phyloP scores from a whole-genome alignment of 192 early-diverging fungal species.

The Coemansia sp. region DNA sequence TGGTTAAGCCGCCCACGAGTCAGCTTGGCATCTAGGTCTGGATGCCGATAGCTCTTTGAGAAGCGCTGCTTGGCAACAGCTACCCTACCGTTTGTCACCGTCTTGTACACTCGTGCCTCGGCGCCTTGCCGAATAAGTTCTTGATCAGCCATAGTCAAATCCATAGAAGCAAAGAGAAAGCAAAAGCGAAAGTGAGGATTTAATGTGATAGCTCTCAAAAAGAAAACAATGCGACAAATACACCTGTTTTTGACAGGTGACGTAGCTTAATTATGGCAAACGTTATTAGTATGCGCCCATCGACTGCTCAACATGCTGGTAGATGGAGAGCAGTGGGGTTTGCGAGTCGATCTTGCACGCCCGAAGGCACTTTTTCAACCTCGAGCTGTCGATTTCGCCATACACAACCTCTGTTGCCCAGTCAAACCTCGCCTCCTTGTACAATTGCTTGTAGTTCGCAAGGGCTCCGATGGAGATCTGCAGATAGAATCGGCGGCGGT shows the following conservation, averaged over 20 bases:
- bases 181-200: neutral
- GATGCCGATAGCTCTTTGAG: constrained; percentile 90
- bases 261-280: neutral
- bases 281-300: constrained; percentile 31
- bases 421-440: constrained; percentile 31
- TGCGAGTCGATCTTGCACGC: constrained; percentile 26
- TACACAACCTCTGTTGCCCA: constrained; percentile 49
- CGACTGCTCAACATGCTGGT: constrained; percentile 43
- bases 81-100: constrained; percentile 62
- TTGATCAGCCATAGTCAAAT: constrained; percentile 17
- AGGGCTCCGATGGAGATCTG: constrained; percentile 37
- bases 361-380: constrained; percentile 26
- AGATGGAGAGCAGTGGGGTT: constrained; percentile 48
- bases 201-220: neutral
- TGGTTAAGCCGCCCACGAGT: constrained; percentile 78
- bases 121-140: constrained; percentile 85
- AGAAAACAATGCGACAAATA: neutral
- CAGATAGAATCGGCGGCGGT: constrained; percentile 48
- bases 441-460: constrained; percentile 34
- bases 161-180: neutral
- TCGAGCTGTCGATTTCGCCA: constrained; percentile 30
- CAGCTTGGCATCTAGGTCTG: constrained; percentile 84
- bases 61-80: constrained; percentile 93
- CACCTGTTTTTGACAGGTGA: neutral
- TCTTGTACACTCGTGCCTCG: constrained; percentile 83